Percentiles rank a stretch among this genome's conserved stretches.
Conservation (phyloP, 108 stramenopile genomes). For the Schizochytrium sp. region DNA sequence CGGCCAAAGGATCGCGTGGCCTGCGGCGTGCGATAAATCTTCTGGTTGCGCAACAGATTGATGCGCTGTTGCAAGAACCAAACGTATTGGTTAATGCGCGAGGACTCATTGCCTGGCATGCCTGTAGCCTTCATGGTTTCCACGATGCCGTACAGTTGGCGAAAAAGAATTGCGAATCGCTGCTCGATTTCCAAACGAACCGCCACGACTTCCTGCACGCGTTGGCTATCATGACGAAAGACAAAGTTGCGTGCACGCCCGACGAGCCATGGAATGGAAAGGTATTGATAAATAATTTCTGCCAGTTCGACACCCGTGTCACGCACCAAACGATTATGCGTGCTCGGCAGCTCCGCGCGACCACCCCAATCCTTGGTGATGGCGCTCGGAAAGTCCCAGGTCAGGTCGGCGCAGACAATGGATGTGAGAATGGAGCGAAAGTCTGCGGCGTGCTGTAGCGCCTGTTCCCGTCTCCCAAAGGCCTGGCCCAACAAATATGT, state of each 20-base stretch:
- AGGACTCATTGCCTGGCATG: not conserved
- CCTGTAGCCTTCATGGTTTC: not conserved
- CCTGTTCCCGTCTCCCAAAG: not conserved
- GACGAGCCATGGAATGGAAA: not conserved
- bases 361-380: not conserved
- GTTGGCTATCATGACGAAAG: not conserved
- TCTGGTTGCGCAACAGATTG: not conserved
- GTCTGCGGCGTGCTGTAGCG: not conserved
- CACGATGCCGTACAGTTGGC: not conserved
- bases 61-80: constrained; percentile 5
- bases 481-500: not conserved
- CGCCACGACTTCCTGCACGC: not conserved
- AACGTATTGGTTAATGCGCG: not conserved
- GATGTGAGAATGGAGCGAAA: not conserved
- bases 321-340: not conserved
- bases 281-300: not conserved
- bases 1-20: not conserved
- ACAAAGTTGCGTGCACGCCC: not conserved
- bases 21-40: not conserved
- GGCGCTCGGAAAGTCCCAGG: not conserved
- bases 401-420: not conserved
- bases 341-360: not conserved
- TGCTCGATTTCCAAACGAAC: not conserved
- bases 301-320: not conserved
- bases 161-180: not conserved